Evolutionary conservation across 2,329 filamentous ascomycete species (phyloP).

Genomic region (Tolypocladium guangdongense): DNA sequence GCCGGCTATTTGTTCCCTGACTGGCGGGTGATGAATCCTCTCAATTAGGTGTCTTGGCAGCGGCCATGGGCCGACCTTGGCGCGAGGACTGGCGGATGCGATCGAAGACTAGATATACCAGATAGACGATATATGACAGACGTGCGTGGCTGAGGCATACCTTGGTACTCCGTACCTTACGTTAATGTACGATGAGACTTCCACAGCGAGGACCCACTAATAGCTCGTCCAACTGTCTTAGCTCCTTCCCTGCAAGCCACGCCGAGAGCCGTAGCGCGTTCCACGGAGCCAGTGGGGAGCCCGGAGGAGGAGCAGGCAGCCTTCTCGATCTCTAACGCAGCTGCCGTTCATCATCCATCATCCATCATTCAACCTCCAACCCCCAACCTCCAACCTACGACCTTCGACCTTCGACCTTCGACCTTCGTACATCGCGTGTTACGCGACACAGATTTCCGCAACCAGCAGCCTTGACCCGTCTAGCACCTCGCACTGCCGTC

Average conservation of each 20-base stretch:
- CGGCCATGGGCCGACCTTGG: not conserved
- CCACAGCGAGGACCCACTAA: not conserved
- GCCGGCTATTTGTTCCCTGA: constrained; percentile 35
- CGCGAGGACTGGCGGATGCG: not conserved
- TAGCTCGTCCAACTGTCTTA: not conserved
- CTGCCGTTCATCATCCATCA: not conserved
- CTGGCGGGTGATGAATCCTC: constrained; percentile 26
- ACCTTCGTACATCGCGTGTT: not conserved
- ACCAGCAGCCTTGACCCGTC: not conserved
- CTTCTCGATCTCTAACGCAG: not conserved
- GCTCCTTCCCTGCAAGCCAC: not conserved
- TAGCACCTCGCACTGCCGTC: not conserved
- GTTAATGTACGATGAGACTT: too few relatives aligned
- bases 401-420: constrained; percentile 3
- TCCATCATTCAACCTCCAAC: not conserved
- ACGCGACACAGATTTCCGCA: not conserved
- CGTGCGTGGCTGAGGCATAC: not conserved
- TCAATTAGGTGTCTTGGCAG: not conserved
- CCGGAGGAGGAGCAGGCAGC: not conserved
- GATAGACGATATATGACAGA: not conserved
- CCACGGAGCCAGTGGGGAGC: not conserved
- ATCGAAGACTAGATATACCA: not conserved
- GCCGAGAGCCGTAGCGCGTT: not conserved
- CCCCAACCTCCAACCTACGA: not conserved
- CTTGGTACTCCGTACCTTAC: too few relatives aligned